Conservation (phyloP, 257 asterid species). For the Przewalskia tangutica region DNA sequence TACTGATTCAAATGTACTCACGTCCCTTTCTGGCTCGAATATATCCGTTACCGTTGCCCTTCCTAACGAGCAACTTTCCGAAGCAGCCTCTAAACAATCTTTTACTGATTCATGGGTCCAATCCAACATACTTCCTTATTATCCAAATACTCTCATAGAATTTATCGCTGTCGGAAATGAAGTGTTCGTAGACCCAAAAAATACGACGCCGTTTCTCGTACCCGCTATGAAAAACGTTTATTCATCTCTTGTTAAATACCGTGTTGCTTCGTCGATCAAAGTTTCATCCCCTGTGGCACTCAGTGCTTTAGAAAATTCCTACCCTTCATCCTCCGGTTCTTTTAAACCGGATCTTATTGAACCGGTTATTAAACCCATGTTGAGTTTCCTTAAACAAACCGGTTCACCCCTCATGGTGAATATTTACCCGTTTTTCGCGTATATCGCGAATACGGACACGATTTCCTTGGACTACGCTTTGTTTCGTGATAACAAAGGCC, state of each 20-base stretch:
- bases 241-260: constrained; percentile 40
- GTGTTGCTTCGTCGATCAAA: constrained; percentile 34
- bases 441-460: constrained; percentile 46
- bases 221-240: constrained; percentile 79
- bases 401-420: constrained; percentile 70
- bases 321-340: constrained; percentile 75
- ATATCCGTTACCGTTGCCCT: constrained; percentile 64
- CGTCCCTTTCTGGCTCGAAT: constrained; percentile 58
- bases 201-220: constrained; percentile 52
- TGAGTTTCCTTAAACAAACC: constrained; percentile 41
- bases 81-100: constrained; percentile 49
- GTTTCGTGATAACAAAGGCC: constrained; percentile 39
- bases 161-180: constrained; percentile 84
- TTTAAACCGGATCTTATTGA: constrained; percentile 54
- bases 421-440: constrained; percentile 72
- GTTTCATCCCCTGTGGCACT: constrained; percentile 71
- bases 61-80: constrained; percentile 63
- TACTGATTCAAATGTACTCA: constrained; percentile 57
- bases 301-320: constrained; percentile 48
- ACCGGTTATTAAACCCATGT: constrained; percentile 77
- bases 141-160: constrained; percentile 48
- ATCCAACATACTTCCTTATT: constrained; percentile 45
- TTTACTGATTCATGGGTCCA: constrained; percentile 72
- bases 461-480: constrained; percentile 64
- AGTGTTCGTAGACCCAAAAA: constrained; percentile 54